Evolutionary conservation across 257 asterid species (phyloP).

Genomic region (Knoxia roxburghii): DNA sequence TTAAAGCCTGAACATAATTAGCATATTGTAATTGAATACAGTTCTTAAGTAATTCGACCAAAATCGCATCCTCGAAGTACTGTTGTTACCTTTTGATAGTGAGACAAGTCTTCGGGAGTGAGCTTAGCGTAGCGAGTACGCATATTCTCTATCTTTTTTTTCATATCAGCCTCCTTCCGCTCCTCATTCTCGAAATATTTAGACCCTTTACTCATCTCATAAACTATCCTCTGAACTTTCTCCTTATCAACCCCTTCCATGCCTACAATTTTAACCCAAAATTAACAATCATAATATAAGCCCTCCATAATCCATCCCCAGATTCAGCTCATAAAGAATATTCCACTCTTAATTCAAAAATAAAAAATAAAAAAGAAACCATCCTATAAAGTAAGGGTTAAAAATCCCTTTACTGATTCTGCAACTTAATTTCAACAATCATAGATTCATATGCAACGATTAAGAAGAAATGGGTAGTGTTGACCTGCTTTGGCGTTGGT

Average conservation of each 20-base stretch:
- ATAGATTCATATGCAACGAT: background rate
- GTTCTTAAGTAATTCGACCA: too few relatives aligned
- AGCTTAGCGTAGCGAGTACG: slow-evolving; percentile 59
- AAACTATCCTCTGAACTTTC: slow-evolving; percentile 86
- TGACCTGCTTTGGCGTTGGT: slow-evolving; percentile 96
- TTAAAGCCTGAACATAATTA: background rate
- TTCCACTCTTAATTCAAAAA: background rate
- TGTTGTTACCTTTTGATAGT: slow-evolving; percentile 62
- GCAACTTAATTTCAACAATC: background rate
- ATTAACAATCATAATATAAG: background rate
- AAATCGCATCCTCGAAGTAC: background rate
- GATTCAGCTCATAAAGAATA: background rate
- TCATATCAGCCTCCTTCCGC: slow-evolving; percentile 68
- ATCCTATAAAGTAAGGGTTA: background rate
- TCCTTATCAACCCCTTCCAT: slow-evolving; percentile 99
- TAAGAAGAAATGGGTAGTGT: background rate
- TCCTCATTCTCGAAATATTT: slow-evolving; percentile 90
- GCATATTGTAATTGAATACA: background rate
- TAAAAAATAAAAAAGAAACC: background rate
- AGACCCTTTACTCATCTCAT: slow-evolving; percentile 98
- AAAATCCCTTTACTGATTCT: background rate
- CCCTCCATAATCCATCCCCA: background rate
- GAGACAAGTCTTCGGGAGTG: slow-evolving; percentile 41
- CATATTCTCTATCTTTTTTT: slow-evolving; percentile 72
- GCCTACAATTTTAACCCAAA: slow-evolving; percentile 39